Base-by-base conservation (phyloP, 306 rosid species). In the Cyamopsis tetragonoloba region DNA sequence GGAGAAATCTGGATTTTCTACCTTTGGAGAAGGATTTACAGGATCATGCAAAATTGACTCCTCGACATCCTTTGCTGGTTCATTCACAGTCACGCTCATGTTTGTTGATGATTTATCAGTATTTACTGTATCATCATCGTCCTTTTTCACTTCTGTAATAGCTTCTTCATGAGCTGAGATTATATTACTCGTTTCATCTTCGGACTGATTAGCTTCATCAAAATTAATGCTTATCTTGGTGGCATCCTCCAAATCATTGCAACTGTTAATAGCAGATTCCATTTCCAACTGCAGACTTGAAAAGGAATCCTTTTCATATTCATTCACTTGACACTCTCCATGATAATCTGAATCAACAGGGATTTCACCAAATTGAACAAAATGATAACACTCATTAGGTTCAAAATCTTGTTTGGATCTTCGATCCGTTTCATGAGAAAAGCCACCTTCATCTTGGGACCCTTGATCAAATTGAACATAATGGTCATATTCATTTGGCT, bases 21-120 rank as follows among this genome's bases (percentile, higher is more conserved):
- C 96, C 95, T 85, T 69, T 13, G 76, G 26, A 69, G 78, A 71
- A 66, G 70, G 54, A 43, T 57, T 51, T 66, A 15, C 61, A 73
- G 22, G 66, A 73, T 37, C 56, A 73, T 70, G 72, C 68, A 53
- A 65, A 57, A 66, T 66, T 46, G 75, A 61, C 67, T 80, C 62
- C 55, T 81, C 70, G 32, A 63, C 59, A 64, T 26, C 67, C 54
- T 19, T 63, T 22, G 27, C 64, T 24, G 58, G 66, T 85, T 68
- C 70, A 43, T 57, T 74, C 62, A 55, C 79, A 54, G 42, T 42
- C 60, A 61, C 28, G 31, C 32, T 51, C 37, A 37, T 41, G 17
- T 66, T 24, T 66, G 38, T 66, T 62, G 72, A 54, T 24, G 79
- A 75, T 51, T 67, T 73, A 66, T 79, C 59, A 54, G 41, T 28